Base-by-base conservation (phyloP, 2,329 filamentous ascomycete genomes). In the Colletotrichum agaves region DNA sequence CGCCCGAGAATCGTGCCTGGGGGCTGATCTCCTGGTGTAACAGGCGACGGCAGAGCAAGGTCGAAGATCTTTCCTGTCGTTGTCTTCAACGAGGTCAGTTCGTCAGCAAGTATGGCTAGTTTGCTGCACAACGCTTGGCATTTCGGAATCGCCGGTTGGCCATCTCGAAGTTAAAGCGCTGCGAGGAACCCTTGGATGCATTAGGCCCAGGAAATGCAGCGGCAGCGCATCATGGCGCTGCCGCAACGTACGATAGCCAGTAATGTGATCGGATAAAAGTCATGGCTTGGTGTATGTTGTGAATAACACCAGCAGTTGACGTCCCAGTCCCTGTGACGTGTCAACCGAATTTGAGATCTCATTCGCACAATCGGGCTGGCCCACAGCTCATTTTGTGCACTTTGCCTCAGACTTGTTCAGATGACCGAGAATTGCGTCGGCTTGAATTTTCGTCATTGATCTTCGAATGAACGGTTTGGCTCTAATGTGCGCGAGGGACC, bases 61-160 rank as follows among this genome's bases (percentile, higher is more conserved):
- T 57, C 39, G 37, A 57, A 56, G 37, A 57, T 57, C 37, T 57
- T 57, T 44, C 53, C 53, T 41, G 12, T 5, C 2, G 21, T 57
- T 57, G 2, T 21, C 8, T 53, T 23, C 35, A 5, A 35, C 39
- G 17, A 39, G 39, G 19, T 44, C 31, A 31, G 50, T 37, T 21
- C 50, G 50, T 53, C 33, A 53, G 50, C 50, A 39, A 17, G 50
- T 33, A 39, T 44, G 13, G 35, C 35, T 37, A 44, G 17, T 13
- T 21, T 12, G 31, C 8, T 12, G 27, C 47, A 13, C 15, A 17
- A 10, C n/a, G 12, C 41, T 7, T 8, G 27, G 7, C 15, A 3
- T 13, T 11, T 23, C 50, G 50, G 31, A 0, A 19, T 39, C 17
- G 33, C 50, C 33, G 50, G 3, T 13, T 11, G 27, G n/a, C 31